Percentiles rank a stretch among this genome's conserved stretches.
phyloP scores from a whole-genome alignment of 2,329 filamentous ascomycete species.

The Fusarium sp. region DNA sequence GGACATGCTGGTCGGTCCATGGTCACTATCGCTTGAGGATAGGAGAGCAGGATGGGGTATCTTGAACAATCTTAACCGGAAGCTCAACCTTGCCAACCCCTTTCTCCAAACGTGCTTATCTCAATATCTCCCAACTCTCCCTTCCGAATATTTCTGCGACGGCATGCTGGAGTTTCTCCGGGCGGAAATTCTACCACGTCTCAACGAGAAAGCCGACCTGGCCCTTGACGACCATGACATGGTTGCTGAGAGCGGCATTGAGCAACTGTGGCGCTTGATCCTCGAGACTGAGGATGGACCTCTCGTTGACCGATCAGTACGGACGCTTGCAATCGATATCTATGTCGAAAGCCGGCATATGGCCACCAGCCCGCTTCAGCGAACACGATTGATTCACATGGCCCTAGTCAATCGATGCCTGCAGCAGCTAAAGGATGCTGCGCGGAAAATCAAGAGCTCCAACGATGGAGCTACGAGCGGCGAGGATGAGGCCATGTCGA shows the following conservation, averaged over 20 bases:
- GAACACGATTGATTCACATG: conserved; percentile 72
- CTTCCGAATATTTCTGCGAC: conserved; percentile 68
- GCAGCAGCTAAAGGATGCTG: conserved; percentile 74
- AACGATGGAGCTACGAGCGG: conserved; percentile 56
- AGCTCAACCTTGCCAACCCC: conserved; percentile 60
- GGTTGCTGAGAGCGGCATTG: conserved; percentile 66
- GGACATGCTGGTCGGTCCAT: conserved; percentile 77
- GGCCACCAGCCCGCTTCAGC: conserved; percentile 59
- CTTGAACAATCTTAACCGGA: conserved; percentile 62
- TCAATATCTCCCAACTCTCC: conserved; percentile 68
- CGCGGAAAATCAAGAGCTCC: conserved; percentile 62
- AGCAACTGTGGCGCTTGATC: conserved; percentile 87
- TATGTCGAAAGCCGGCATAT: conserved; percentile 74
- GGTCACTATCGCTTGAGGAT: conserved; percentile 69
- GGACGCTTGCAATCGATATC: conserved; percentile 75
- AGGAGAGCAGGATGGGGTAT: conserved; percentile 77
- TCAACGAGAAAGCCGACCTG: conserved; percentile 59
- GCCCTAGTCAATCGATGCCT: conserved; percentile 80
- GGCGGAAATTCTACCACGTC: conserved; percentile 60
- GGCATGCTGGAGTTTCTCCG: conserved; percentile 74
- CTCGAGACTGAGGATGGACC: conserved; percentile 73
- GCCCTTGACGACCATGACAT: conserved; percentile 65
- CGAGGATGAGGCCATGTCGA: conserved; percentile 66
- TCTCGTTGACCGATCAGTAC: conserved; percentile 77
- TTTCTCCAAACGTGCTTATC: conserved; percentile 67